Evolutionary conservation across 164 flowering plant species (phyloP).

Genomic region (Amborella trichopoda): DNA sequence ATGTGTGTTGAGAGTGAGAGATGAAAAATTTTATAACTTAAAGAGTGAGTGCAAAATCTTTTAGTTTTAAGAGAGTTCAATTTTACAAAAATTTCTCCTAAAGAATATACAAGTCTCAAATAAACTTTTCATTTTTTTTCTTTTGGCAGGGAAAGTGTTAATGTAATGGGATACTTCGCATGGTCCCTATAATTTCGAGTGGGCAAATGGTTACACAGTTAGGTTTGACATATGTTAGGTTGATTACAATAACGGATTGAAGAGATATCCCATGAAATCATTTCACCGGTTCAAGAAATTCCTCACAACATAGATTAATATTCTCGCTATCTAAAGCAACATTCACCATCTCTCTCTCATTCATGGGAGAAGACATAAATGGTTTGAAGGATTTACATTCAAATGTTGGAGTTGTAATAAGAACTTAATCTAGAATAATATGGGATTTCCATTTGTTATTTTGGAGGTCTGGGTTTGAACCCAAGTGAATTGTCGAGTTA

Average conservation of each 20-base stretch:
- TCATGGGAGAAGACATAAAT: too few relatives aligned
- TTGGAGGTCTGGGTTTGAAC: too few relatives aligned
- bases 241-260: slow-evolving; percentile 3
- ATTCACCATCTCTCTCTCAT: too few relatives aligned
- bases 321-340: too few relatives aligned
- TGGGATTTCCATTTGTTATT: too few relatives aligned
- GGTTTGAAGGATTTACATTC: too few relatives aligned
- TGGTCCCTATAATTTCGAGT: slow-evolving; percentile 12
- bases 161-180: slow-evolving; percentile 6
- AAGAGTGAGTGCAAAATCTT: not conserved
- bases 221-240: slow-evolving; percentile 5
- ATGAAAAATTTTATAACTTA: not conserved
- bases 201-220: slow-evolving; percentile 6
- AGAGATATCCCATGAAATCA: slow-evolving; percentile 8
- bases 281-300: slow-evolving; percentile 6
- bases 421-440: too few relatives aligned
- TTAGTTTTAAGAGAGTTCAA: not conserved
- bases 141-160: slow-evolving; percentile 5
- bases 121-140: not conserved
- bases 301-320: too few relatives aligned
- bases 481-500: too few relatives aligned
- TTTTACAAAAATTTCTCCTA: not conserved
- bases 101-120: not conserved
- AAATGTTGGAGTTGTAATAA: too few relatives aligned
- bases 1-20: not conserved